Evolutionary conservation across 2,329 filamentous ascomycete species (phyloP), one percentile per base, ranked within the genome.

Genomic region (Pochonia chlamydosporia): DNA sequence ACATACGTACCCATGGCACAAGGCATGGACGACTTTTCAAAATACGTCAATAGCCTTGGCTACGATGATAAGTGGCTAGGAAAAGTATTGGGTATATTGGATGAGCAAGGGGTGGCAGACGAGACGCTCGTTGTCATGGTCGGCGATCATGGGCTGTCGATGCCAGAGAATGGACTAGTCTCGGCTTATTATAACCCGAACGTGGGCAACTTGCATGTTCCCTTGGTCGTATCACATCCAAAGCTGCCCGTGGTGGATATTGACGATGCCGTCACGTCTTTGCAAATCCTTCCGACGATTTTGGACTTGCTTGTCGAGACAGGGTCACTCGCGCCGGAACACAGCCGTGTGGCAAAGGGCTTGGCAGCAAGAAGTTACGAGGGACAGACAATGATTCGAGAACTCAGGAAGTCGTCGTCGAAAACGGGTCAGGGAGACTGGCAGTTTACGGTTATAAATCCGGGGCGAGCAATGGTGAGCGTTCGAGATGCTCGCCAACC

Each of bases 401-500:
- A 59, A 0, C 54, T 61, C 18, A 55, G 53, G 42, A 56, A 49
- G 1, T 30, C 37, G 1, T 30, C 37, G 1, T 55, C 53, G 11
- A 49, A 43, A 25, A 50, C 50, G 1, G 53, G 58, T 3, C 51
- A 57, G 14, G 61, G 58, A 4, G 52, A 61, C 35, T 66, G 63
- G 63, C 63, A 66, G 16, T 64, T 64, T 21, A 63, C 60, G 3
- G 57, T 65, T 6, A 57, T 59, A 2, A 66, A 66, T 20, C 62
- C 63, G 0, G 63, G 63, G 4, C 55, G 63, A 5, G 60, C 61
- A 4, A 62, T 64, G 59, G 49, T 66, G 1, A 56, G 56, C 0
- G 61, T 66, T 7, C 61, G 63, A 10, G 63, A 66, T 43, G 57
- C 59, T 11, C 57, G 60, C 5, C 52, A 63, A 9, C 54, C 58